Evolutionary conservation across 2,329 filamentous ascomycete genomes (phyloP), one percentile per base, ranked within the genome.

Genomic region (Ophiosphaerella korrae): DNA sequence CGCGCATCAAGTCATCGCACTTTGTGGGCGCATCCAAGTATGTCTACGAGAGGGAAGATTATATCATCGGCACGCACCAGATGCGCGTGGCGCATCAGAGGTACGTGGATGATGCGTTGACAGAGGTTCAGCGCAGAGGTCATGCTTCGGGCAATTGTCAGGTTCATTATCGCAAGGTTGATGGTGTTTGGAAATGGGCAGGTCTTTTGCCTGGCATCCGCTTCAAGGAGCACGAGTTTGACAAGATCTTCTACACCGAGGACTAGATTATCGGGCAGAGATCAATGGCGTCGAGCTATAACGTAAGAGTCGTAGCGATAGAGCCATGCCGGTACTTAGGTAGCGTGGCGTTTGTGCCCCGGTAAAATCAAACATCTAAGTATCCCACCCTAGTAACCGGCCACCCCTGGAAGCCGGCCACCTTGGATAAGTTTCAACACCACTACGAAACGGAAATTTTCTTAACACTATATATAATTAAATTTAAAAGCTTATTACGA

Each of bases 211-310:
- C 51, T 12, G 42, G 37, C n/a, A 33, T 31, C 18, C 44, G 43
- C 11, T 55, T 35, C 29, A 45, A 31, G 7, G 48, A 51, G 24
- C 24, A 37, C 31, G 21, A 74, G 57, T 41, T 40, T 34, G 44
- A 21, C 7, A 47, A 34, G 26, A 40, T 47, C 14, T 47, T 47
- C 26, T 26, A 26, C 24, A 26, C 24, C 24, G 24, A 26, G 24
- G 24, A 13, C 26, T 23, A 34, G 26, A 23, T 18, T 34, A 12
- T 44, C 32, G 26, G 34, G 40, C 18, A 3, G 23, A 40, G 9
- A 18, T 43, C 8, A 18, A 21, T 37, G 21, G 35, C 7, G 14
- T 9, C 21, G 8, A 35, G 13, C 12, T 35, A 35, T 35, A 35
- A 35, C 33, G 16, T 35, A 35, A 16, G 12, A 35, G 35, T 21